These are phyloP conservation scores for Rhamnella rubrinervis DNA, from an alignment of 331 rosid species.

Conservation along the genomic window DNA sequence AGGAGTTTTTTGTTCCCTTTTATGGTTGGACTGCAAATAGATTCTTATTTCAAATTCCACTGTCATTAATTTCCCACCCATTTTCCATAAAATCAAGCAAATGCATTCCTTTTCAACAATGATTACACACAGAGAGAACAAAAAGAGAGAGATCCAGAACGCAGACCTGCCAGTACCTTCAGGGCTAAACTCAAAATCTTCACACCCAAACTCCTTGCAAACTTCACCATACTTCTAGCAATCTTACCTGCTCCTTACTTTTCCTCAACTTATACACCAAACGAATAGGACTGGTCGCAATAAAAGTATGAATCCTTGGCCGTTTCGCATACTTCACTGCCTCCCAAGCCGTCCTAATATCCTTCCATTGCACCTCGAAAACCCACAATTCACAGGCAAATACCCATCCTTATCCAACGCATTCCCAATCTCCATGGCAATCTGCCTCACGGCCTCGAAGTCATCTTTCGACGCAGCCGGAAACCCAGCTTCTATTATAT, in stretches of 20 bases:
- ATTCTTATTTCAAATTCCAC: too few relatives aligned
- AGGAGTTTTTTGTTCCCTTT: too few relatives aligned
- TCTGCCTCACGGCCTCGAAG: conserved; percentile 71
- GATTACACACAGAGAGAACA: background rate
- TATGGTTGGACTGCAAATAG: too few relatives aligned
- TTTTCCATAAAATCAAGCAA: background rate
- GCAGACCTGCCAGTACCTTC: conserved; percentile 96
- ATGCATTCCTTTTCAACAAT: background rate
- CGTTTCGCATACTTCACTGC: conserved; percentile 83
- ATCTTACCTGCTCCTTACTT: conserved; percentile 66
- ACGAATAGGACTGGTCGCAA: conserved; percentile 89
- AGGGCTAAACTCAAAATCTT: conserved; percentile 90
- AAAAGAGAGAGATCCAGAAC: background rate
- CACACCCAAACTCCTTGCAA: conserved; percentile 81
- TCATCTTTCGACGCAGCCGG: conserved; percentile 90
- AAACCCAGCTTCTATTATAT: conserved; percentile 91
- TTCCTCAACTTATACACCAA: conserved; percentile 79
- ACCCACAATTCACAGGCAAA: conserved; percentile 89
- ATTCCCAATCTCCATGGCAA: conserved; percentile 78
- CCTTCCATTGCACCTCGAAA: conserved; percentile 82
- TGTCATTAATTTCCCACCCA: too few relatives aligned
- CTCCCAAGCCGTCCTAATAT: conserved; percentile 90
- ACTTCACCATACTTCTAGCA: conserved; percentile 74
- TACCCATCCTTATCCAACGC: conserved; percentile 63
- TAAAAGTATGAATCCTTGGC: conserved; percentile 84